A percentile compares a stretch with the other conserved stretches of the same genome.
phyloP scores from a whole-genome alignment of 2,329 filamentous ascomycete genomes.

The Aspergillus terreus region DNA sequence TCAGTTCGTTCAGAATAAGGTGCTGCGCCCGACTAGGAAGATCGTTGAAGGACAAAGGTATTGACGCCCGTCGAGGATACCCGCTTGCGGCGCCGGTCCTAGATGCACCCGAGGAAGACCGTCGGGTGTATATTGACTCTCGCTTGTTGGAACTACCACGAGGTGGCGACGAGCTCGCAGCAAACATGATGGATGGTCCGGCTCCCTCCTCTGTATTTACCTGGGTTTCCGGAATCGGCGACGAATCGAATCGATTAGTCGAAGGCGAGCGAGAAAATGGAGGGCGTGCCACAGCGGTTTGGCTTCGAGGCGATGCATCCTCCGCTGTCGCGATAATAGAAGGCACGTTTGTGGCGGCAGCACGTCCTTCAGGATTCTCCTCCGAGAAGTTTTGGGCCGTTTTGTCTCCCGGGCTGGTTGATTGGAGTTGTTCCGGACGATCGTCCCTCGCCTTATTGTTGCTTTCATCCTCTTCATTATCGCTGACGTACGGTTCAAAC shows the following conservation, averaged over 20 bases:
- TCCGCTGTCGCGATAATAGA: constrained; percentile 24
- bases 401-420: background rate
- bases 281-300: constrained; percentile 20
- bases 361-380: constrained; percentile 5
- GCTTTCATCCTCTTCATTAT: constrained; percentile 29
- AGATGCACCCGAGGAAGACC: constrained; percentile 18
- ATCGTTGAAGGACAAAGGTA: constrained; percentile 80
- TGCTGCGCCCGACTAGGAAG: constrained; percentile 80
- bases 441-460: constrained; percentile 9
- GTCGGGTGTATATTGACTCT: constrained; percentile 38
- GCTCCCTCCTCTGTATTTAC: constrained; percentile 62
- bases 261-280: constrained; percentile 28
- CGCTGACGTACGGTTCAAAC: constrained; percentile 39
- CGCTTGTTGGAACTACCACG: constrained; percentile 20
- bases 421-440: background rate
- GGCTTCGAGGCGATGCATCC: constrained; percentile 19
- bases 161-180: constrained; percentile 42
- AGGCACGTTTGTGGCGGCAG: constrained; percentile 15
- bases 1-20: constrained; percentile 80
- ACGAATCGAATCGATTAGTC: constrained; percentile 60
- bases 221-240: constrained; percentile 66
- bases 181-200: constrained; percentile 74
- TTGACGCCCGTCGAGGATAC: constrained; percentile 56
- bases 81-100: constrained; percentile 38
- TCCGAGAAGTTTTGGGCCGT: constrained; percentile 1